Evolutionary conservation across 176 grass and related monocot species (phyloP), one percentile per base, ranked within the genome.

Genomic region (Zea luxurians): DNA sequence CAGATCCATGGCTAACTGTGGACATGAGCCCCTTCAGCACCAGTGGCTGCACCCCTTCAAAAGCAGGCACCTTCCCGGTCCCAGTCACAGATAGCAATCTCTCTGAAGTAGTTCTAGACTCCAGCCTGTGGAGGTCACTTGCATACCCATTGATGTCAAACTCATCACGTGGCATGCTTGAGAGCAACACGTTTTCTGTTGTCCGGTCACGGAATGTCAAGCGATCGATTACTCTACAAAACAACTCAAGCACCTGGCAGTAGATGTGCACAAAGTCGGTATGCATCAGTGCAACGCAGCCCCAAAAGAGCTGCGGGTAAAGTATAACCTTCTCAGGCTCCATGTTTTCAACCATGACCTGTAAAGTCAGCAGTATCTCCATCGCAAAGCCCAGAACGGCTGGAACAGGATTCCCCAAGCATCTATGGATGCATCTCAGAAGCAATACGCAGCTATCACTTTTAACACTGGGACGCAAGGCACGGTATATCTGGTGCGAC

Each of bases 291-390:
- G 91, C 95, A 61, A 98, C 95, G 44, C 95, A 98, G 20, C 91
- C 95, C 95, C 95, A 94, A 74, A 98, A 98, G 71, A 98, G 95
- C 88, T 98, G 91, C 35, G 95, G 95, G 67, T 98, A 98, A 65
- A 98, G 95, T 80, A 98, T 98, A 62, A 98, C 89, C 83, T 98
- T 98, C 77, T 92, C 91, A 8, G 91, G 78, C 17, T 98, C 95
- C 95, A 98, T 92, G 59, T 94, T 98, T 62, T 98, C 89, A 48
- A 98, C 91, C 95, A 98, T 98, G n/a, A 94, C 95, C 83, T 98
- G 89, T 3, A 98, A 68, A 62, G 95, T 98, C 75, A 98, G 60
- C 64, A 98, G 61, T 55, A 94, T 98, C 83, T 98, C 95, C 95
- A 98, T 94, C 20, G 81, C 81, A 89, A 98, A 94, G 45, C 95